phyloP scores from a whole-genome alignment of 768 basidiomycete genomes.

The Phylloporus rhodoxanthus region DNA sequence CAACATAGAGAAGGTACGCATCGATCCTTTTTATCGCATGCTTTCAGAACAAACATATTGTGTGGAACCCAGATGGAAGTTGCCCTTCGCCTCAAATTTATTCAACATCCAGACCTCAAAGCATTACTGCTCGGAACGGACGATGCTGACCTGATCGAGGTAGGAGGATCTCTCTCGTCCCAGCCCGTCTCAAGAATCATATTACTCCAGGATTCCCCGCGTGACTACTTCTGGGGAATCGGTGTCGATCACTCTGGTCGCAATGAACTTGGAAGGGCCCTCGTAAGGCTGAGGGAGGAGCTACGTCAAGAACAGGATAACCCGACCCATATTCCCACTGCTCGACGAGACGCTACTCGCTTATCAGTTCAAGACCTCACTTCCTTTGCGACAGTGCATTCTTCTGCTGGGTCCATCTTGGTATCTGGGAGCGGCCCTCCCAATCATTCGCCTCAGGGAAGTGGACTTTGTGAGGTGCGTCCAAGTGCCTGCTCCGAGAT shows the following conservation, averaged over 20 bases:
- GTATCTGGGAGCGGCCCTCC: slow-evolving; percentile 1
- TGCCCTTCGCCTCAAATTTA: slow-evolving; percentile 61
- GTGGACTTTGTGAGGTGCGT: slow-evolving; percentile 29
- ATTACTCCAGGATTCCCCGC: slow-evolving; percentile 54
- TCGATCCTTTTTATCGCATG: background rate
- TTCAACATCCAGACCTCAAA: slow-evolving; percentile 57
- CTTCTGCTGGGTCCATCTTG: slow-evolving; percentile 2
- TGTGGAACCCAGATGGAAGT: slow-evolving; percentile 54
- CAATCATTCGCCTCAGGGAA: slow-evolving; percentile 5
- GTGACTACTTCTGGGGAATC: slow-evolving; percentile 75
- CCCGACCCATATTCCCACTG: slow-evolving; percentile 25
- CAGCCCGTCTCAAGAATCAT: background rate
- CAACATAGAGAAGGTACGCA: slow-evolving; percentile 54
- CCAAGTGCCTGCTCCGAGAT: background rate
- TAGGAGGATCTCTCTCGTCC: slow-evolving; percentile 20
- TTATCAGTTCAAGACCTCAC: slow-evolving; percentile 31
- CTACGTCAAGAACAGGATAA: slow-evolving; percentile 36
- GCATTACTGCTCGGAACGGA: slow-evolving; percentile 59
- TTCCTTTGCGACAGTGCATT: slow-evolving; percentile 12
- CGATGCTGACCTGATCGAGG: slow-evolving; percentile 65
- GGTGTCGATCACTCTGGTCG: slow-evolving; percentile 60
- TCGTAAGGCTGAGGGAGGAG: slow-evolving; percentile 54
- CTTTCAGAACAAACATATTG: background rate
- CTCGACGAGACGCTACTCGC: slow-evolving; percentile 24
- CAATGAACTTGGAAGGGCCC: slow-evolving; percentile 70